These are phyloP conservation scores for Liriodendron chinense DNA, from an alignment of 164 flowering plant species.

Conservation along the genomic window DNA sequence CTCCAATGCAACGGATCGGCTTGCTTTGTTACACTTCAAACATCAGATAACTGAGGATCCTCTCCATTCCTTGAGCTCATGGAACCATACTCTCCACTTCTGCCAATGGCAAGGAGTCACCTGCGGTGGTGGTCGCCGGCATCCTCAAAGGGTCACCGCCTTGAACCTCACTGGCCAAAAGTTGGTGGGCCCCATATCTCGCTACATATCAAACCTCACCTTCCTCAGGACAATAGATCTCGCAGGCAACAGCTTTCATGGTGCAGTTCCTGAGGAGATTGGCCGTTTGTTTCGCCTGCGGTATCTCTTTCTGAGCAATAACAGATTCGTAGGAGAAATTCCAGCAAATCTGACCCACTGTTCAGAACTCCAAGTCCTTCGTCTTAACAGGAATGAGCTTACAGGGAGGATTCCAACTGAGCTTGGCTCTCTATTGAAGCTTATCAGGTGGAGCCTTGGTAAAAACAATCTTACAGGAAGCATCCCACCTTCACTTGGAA, in stretches of 20 bases:
- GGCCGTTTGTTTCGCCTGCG: slow-evolving; percentile 11
- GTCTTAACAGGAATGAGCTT: neutral
- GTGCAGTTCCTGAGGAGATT: slow-evolving; percentile 10
- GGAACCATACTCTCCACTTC: slow-evolving; percentile 15
- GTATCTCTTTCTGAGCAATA: neutral
- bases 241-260: slow-evolving; percentile 2
- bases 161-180: neutral
- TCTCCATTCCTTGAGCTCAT: slow-evolving; percentile 2
- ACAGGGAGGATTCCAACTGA: neutral
- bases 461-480: neutral
- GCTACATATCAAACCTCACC: slow-evolving; percentile 14
- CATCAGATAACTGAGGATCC: neutral
- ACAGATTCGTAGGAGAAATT: slow-evolving; percentile 12
- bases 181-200: slow-evolving; percentile 4
- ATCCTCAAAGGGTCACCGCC: slow-evolving; percentile 5
- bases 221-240: slow-evolving; percentile 9
- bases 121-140: slow-evolving; percentile 2
- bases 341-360: slow-evolving; percentile 12
- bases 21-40: slow-evolving; percentile 4
- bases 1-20: slow-evolving; percentile 8
- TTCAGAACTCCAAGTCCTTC: neutral
- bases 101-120: slow-evolving; percentile 16
- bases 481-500: neutral
- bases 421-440: neutral
- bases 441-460: neutral